Percentiles rank a stretch among this genome's conserved stretches.
Evolutionary conservation across 2,329 filamentous ascomycete species (phyloP).

Genomic region (Sodiomyces alkalinus): DNA sequence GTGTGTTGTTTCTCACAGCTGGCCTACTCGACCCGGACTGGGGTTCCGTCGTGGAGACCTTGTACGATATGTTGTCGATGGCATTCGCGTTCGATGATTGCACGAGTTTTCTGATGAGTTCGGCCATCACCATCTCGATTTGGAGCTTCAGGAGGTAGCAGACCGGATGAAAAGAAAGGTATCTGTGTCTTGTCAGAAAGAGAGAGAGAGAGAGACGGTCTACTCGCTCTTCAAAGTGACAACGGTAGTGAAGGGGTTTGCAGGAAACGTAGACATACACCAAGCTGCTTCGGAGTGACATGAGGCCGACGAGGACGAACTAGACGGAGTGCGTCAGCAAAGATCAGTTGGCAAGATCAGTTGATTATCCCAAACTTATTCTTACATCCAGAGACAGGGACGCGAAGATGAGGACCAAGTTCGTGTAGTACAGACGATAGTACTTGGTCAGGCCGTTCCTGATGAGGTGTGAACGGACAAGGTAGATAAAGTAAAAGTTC

Average conservation of each 20-base stretch:
- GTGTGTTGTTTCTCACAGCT: too few species aligned
- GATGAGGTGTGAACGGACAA: conserved; percentile 28
- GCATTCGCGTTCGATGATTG: too few species aligned
- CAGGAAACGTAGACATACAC: too few species aligned
- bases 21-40: too few species aligned
- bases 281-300: neutral
- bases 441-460: conserved; percentile 33
- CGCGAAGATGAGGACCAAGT: conserved; percentile 11
- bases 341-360: too few species aligned
- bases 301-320: conserved; percentile 1
- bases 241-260: neutral
- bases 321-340: too few species aligned
- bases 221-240: too few species aligned
- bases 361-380: too few species aligned
- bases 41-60: too few species aligned
- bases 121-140: conserved; percentile 39
- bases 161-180: conserved; percentile 35
- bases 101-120: conserved; percentile 29
- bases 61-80: too few species aligned
- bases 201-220: too few species aligned
- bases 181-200: too few species aligned
- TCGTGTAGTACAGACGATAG: conserved; percentile 23
- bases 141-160: conserved; percentile 37
- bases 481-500: conserved; percentile 29
- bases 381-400: conserved; percentile 15